These are phyloP conservation scores for Leucocoprinus sp. DNA, from an alignment of 768 basidiomycete genomes.

Conservation along the genomic window DNA sequence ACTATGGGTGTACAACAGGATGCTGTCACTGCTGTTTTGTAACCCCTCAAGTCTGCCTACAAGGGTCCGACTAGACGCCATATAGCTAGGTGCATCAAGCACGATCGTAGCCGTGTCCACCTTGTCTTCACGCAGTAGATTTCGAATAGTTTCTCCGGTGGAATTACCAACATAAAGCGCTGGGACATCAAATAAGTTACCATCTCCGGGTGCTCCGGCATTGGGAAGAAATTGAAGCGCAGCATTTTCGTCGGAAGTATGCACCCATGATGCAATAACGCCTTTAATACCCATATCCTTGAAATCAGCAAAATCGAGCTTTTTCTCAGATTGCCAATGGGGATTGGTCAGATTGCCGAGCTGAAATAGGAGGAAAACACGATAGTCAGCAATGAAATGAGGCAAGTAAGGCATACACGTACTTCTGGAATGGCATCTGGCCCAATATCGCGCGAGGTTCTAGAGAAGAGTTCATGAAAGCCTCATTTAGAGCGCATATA, in stretches of 20 bases:
- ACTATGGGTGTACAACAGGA: slow-evolving; percentile 26
- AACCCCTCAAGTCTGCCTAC: slow-evolving; percentile 20
- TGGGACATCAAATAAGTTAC: slow-evolving; percentile 21
- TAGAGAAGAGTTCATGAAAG: neutral
- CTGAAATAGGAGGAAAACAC: slow-evolving; percentile 12
- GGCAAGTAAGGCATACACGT: neutral
- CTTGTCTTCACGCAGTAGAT: slow-evolving; percentile 13
- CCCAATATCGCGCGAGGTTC: slow-evolving; percentile 18
- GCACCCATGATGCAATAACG: slow-evolving; percentile 22
- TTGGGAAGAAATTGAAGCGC: slow-evolving; percentile 24
- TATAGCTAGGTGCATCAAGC: slow-evolving; percentile 21
- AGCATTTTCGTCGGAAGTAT: slow-evolving; percentile 21
- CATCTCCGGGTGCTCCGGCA: slow-evolving; percentile 19
- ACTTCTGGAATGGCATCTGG: slow-evolving; percentile 19
- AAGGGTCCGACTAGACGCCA: slow-evolving; percentile 17
- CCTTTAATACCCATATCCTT: slow-evolving; percentile 17
- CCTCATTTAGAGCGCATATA: neutral
- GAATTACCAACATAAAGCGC: slow-evolving; percentile 22
- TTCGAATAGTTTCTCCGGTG: slow-evolving; percentile 21
- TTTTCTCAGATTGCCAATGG: slow-evolving; percentile 24
- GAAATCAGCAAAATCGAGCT: slow-evolving; percentile 18
- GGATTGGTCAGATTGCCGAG: slow-evolving; percentile 24
- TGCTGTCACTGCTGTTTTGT: slow-evolving; percentile 14
- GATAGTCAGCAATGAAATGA: neutral
- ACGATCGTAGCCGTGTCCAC: slow-evolving; percentile 22